Base-by-base conservation (phyloP, 345 rosid species). In the Nasturtium officinale region DNA sequence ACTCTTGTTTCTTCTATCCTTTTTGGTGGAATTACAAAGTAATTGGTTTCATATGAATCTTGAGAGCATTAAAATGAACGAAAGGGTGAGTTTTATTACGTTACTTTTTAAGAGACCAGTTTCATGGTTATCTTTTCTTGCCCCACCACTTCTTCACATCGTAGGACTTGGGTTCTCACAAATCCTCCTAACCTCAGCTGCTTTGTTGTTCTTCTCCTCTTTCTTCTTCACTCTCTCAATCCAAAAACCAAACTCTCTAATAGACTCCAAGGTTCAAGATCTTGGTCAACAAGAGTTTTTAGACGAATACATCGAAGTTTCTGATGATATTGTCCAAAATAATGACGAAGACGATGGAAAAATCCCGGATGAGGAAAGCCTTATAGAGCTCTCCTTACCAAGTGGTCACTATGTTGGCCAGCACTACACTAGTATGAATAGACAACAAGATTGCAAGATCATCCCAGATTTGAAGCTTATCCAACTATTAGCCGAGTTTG, bases 371-470 rank as follows among this genome's bases (percentile, higher is more conserved):
- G 96, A 91, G 61, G 97, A 86, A 50, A 80, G 87, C 59, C 83
- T 86, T 42, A 83, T 91, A 61, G 97, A 91, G 76, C 87, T 91
- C 58, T 78, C 91, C 12, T 85, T 89, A 64, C 89, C 93, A 4
- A 77, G 87, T 16, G 90, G 93, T 29, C 86, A 86, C 51, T 87
- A 75, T 40, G 71, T 86, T 69, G 75, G 82, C 48, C 77, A 80
- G 12, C 21, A 51, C 21, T 7, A 42, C 16, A 51, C 12, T 75
- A 59, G 42, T 46, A 72, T 30, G 23, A 51, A 9, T 65, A 69
- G 16, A 60, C 70, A 21, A 72, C 23, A 15, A 80, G 58, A 71
- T 43, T 3, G 71, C 40, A 21, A 7, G 25, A 40, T 65, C 30
- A 60, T 62, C 42, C 32, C 69, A 74, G 85, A 85, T 69, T 77